Percentiles rank a stretch among this genome's conserved stretches.
Evolutionary conservation across 2,329 filamentous ascomycete species (phyloP).

Genomic region (Drechmeria coniospora): DNA sequence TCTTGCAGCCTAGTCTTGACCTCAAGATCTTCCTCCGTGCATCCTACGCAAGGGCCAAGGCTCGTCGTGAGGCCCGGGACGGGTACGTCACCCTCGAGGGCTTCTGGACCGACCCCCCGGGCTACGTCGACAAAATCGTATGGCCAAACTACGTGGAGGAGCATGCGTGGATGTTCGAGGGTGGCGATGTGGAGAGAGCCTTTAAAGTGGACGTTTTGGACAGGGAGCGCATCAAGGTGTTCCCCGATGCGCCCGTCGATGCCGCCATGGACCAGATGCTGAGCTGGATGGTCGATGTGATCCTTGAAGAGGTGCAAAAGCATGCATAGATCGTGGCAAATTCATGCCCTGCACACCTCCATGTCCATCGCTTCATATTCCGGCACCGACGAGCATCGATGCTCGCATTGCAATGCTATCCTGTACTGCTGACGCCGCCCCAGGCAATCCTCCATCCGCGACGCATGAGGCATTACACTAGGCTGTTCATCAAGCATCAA

Average conservation of each 20-base stretch:
- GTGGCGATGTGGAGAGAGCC: conserved; percentile 47
- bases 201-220: conserved; percentile 30
- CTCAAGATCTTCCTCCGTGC: conserved; percentile 66
- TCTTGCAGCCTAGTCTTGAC: conserved; percentile 49
- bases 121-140: conserved; percentile 85
- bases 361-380: too few species aligned
- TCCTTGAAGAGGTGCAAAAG: conserved; percentile 34
- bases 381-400: too few species aligned
- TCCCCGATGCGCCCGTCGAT: conserved; percentile 29
- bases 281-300: conserved; percentile 50
- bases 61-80: conserved; percentile 49
- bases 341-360: too few species aligned
- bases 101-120: conserved; percentile 90
- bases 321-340: conserved; percentile 6
- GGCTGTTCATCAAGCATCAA: background rate
- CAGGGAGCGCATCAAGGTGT: conserved; percentile 31
- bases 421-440: too few species aligned
- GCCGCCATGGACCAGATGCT: conserved; percentile 46
- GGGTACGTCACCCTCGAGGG: conserved; percentile 75
- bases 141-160: conserved; percentile 87
- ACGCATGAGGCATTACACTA: too few species aligned
- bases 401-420: too few species aligned
- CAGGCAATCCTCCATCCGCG: too few species aligned
- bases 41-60: conserved; percentile 46
- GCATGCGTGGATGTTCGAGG: conserved; percentile 66